A percentile compares a stretch with the other conserved stretches of the same genome.
These are phyloP conservation scores for Paraphoma chrysanthemicola DNA, from an alignment of 2,329 filamentous ascomycete genomes.

Conservation along the genomic window DNA sequence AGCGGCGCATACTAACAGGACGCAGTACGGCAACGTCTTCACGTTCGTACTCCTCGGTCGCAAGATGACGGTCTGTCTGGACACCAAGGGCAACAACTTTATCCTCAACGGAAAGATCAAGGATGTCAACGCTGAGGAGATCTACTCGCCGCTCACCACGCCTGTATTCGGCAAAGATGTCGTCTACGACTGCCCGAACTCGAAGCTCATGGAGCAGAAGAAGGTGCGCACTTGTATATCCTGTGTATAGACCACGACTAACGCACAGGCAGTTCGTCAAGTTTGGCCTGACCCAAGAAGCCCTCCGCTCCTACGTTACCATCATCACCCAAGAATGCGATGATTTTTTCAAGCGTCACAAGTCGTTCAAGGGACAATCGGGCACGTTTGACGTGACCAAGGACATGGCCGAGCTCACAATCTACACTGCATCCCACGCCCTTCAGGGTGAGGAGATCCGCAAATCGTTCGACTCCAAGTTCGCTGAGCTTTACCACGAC, in stretches of 20 bases:
- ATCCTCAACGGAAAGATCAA: constrained; percentile 90
- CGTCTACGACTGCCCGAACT: constrained; percentile 88
- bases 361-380: constrained; percentile 70
- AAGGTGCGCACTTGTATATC: constrained; percentile 64
- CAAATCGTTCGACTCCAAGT: constrained; percentile 77
- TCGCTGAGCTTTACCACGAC: constrained; percentile 85
- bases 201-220: constrained; percentile 96
- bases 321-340: constrained; percentile 79
- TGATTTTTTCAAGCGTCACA: constrained; percentile 72
- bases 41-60: constrained; percentile 88
- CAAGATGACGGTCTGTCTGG: constrained; percentile 86
- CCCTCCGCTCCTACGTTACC: constrained; percentile 77
- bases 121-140: constrained; percentile 89
- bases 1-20: constrained; percentile 25
- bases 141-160: constrained; percentile 78
- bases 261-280: constrained; percentile 72
- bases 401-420: constrained; percentile 84
- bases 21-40: constrained; percentile 84
- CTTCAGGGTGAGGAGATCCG: constrained; percentile 86
- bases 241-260: constrained; percentile 1
- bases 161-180: constrained; percentile 83
- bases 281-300: constrained; percentile 76
- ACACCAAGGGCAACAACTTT: constrained; percentile 85
- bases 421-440: constrained; percentile 86
- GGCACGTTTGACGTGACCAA: constrained; percentile 76